These are phyloP conservation scores for Geum urbanum DNA, from an alignment of 306 rosid species.

Conservation along the genomic window DNA sequence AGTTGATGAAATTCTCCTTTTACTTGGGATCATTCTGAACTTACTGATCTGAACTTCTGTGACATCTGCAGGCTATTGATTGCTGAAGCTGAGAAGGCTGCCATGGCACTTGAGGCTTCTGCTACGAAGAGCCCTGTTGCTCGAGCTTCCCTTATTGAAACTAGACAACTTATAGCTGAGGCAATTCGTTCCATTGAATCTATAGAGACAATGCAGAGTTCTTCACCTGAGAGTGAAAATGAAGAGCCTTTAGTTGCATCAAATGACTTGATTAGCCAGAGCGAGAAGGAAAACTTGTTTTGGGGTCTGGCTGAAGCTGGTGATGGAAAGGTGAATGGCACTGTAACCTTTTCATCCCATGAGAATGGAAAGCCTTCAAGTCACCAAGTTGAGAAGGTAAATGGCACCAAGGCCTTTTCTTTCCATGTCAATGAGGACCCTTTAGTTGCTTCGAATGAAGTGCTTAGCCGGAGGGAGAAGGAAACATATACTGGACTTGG, in stretches of 20 bases:
- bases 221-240: conserved; percentile 29
- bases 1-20: no score
- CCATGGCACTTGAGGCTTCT: conserved; percentile 80
- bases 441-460: background rate
- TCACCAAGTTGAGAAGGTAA: conserved; percentile 29
- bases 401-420: conserved; percentile 43
- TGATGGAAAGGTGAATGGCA: conserved; percentile 49
- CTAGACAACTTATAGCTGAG: conserved; percentile 90
- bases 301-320: conserved; percentile 34
- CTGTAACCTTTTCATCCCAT: conserved; percentile 27
- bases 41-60: background rate
- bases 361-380: conserved; percentile 19
- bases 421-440: conserved; percentile 27
- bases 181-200: conserved; percentile 74
- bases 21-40: no score
- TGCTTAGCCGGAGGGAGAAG: conserved; percentile 7
- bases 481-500: conserved; percentile 15
- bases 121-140: conserved; percentile 74
- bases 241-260: conserved; percentile 35
- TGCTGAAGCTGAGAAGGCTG: conserved; percentile 95
- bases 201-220: conserved; percentile 36
- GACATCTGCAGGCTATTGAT: conserved; percentile 61
- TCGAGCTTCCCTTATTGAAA: conserved; percentile 75
- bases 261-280: conserved; percentile 25
- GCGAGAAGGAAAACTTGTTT: conserved; percentile 22